A percentile compares a stretch with the other conserved stretches of the same genome.
Conservation (phyloP, 202 grass and related monocot species). For the Digitaria exilis region DNA sequence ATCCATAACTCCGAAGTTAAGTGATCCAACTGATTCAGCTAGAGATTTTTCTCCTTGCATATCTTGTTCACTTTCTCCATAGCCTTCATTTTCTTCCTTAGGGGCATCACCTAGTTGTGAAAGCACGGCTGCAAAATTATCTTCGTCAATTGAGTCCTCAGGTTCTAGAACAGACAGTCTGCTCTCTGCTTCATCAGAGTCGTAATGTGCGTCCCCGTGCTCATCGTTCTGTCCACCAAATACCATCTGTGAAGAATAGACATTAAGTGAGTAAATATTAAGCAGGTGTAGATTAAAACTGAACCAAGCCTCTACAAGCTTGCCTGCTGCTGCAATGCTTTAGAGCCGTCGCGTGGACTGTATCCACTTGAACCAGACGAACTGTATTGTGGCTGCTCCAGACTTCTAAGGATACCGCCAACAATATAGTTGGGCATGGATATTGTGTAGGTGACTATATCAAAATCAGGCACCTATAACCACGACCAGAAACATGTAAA, state of each 20-base stretch:
- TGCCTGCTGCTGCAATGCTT: conserved; percentile 48
- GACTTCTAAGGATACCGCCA: conserved; percentile 69
- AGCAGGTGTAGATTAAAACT: not conserved
- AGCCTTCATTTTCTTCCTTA: conserved; percentile 42
- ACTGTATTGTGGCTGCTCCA: conserved; percentile 73
- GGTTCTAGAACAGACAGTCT: conserved; percentile 42
- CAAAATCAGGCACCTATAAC: conserved; percentile 86
- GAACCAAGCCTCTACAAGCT: conserved; percentile 16
- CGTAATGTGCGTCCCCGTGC: conserved; percentile 48
- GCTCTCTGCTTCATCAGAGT: conserved; percentile 96
- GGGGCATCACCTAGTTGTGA: conserved; percentile 16
- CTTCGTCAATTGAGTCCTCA: conserved; percentile 43
- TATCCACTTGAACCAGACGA: conserved; percentile 65
- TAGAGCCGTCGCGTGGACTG: conserved; percentile 37
- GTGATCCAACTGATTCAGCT: conserved; percentile 50
- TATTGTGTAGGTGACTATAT: conserved; percentile 87
- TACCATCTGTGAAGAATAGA: conserved; percentile 47
- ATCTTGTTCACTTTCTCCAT: conserved; percentile 32
- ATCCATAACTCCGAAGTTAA: conserved; percentile 22
- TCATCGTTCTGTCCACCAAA: conserved; percentile 43
- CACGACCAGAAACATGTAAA: conserved; percentile 29
- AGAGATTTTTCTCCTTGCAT: conserved; percentile 41
- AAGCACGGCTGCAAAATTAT: conserved; percentile 10
- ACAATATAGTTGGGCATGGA: conserved; percentile 90
- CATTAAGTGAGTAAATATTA: conserved; percentile 9